A percentile compares a stretch with the other conserved stretches of the same genome.
Evolutionary conservation across 1,284 basidiomycete species (phyloP).

Genomic region (Leccinum huronense): DNA sequence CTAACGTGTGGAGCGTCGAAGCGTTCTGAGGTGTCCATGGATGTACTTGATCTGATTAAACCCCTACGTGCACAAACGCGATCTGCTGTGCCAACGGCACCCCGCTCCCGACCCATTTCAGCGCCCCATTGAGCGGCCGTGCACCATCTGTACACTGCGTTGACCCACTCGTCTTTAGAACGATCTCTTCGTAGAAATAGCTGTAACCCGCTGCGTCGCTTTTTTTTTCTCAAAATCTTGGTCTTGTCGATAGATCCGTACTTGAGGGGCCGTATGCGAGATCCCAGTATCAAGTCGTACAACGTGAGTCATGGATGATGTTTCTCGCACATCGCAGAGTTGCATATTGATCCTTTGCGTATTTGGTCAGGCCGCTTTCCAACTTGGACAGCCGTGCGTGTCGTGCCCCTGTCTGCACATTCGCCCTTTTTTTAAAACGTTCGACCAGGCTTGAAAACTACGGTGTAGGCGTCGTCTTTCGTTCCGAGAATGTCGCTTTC

Average conservation of each 20-base stretch:
- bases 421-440: neutral
- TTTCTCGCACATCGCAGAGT: neutral
- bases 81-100: slow-evolving; percentile 27
- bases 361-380: slow-evolving; percentile 13
- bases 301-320: slow-evolving; percentile 6
- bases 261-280: slow-evolving; percentile 36
- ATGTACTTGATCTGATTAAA: slow-evolving; percentile 11
- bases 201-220: slow-evolving; percentile 15
- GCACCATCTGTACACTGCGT: slow-evolving; percentile 21
- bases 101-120: slow-evolving; percentile 13
- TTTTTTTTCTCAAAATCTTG: slow-evolving; percentile 39
- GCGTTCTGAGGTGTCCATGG: neutral
- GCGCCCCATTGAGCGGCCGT: slow-evolving; percentile 19
- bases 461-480: slow-evolving; percentile 33
- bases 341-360: neutral
- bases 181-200: slow-evolving; percentile 26
- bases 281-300: slow-evolving; percentile 15
- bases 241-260: slow-evolving; percentile 42
- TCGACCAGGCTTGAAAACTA: slow-evolving; percentile 13
- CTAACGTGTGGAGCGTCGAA: neutral
- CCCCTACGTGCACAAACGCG: slow-evolving; percentile 31
- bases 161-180: slow-evolving; percentile 14
- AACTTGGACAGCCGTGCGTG: slow-evolving; percentile 19
- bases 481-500: slow-evolving; percentile 31
- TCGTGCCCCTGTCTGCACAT: neutral